Conservation (phyloP, 2,329 filamentous ascomycete genomes). For the Zelopaecilomyces penicillatus region DNA sequence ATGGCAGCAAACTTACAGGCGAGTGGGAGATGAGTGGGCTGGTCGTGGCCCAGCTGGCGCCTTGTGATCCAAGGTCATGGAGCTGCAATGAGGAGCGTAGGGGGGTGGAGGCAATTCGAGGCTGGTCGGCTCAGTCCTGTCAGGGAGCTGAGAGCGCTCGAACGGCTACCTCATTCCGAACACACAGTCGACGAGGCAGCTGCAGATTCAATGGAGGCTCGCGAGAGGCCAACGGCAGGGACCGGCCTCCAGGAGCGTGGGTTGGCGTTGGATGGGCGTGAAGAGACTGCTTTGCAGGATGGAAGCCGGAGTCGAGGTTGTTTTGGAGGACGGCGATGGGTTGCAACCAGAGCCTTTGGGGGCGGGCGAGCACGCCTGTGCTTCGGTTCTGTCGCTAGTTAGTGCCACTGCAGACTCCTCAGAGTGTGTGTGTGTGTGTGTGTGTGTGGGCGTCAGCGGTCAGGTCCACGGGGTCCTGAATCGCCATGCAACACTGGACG, state of each 20-base stretch:
- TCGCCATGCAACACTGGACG: neutral
- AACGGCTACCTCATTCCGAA: constrained; percentile 51
- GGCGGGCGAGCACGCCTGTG: constrained; percentile 3
- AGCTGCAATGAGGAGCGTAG: constrained; percentile 13
- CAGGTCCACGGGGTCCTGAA: constrained; percentile 5
- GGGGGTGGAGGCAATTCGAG: constrained; percentile 17
- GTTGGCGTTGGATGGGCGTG: constrained; percentile 5
- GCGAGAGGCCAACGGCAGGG: constrained; percentile 8
- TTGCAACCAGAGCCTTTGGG: constrained; percentile 6
- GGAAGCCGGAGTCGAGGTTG: constrained; percentile 7
- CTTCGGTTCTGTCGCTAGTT: neutral
- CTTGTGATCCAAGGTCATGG: constrained; percentile 39
- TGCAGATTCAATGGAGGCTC: constrained; percentile 6
- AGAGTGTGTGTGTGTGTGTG: constrained; percentile 4
- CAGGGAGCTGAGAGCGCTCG: constrained; percentile 50
- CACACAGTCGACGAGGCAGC: constrained; percentile 5
- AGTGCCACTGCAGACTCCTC: neutral
- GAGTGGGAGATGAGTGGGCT: constrained; percentile 48
- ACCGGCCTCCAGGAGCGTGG: constrained; percentile 7
- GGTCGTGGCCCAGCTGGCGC: constrained; percentile 52
- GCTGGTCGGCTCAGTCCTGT: constrained; percentile 44
- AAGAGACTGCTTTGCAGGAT: neutral
- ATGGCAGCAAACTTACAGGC: constrained; percentile 34
- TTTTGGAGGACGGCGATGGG: constrained; percentile 3
- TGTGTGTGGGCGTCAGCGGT: neutral